Evolutionary conservation across 1,284 basidiomycete species (phyloP), one percentile per base, ranked within the genome.

Genomic region (Schizophyllum amplum): DNA sequence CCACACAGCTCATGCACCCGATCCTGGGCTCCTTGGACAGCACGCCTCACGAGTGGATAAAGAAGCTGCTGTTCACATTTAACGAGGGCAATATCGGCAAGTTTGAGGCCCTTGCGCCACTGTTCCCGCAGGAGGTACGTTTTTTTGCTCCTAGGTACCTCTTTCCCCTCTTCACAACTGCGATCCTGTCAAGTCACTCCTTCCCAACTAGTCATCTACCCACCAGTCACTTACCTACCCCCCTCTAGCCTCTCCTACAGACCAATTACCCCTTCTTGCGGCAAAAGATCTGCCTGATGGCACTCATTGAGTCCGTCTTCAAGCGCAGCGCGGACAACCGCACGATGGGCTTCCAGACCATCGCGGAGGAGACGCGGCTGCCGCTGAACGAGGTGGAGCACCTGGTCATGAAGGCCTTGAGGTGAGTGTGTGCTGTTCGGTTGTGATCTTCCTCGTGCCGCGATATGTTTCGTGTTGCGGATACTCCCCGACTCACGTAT

Each of bases 231-330:
- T 20, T n/a, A 33, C 27, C 27, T 17, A 55, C 1, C 6, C 15
- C 65, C 59, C 64, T 60, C 56, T 64, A 95, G 90, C 87, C 93
- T 26, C 96, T 98, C 63, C 79, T 99, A 60, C 86, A 91, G 72
- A 85, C 91, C 66, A 93, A 92, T 68, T 86, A 90, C 64, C 79
- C 91, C 4, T 98, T 98, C 79, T 77, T 99, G 52, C 84, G 94
- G 26, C 95, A 99, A 74, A 99, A 99, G 81, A 98, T 99, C 69
- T 99, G 96, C 74, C 80, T 99, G 60, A 98, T 99, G 94, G 94
- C 97, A 25, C 81, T 99, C 60, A 98, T 99, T 68, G 95, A 98
- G 71, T 87, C 90, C 20, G 94, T 98, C 22, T 99, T 98, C 82
- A 86, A 85, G 69, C 81, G 96, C 59, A 79, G 79, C 58, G 86